phyloP scores from a whole-genome alignment of 73 alveolate genomes.

The Tetrahymena elliotti region DNA sequence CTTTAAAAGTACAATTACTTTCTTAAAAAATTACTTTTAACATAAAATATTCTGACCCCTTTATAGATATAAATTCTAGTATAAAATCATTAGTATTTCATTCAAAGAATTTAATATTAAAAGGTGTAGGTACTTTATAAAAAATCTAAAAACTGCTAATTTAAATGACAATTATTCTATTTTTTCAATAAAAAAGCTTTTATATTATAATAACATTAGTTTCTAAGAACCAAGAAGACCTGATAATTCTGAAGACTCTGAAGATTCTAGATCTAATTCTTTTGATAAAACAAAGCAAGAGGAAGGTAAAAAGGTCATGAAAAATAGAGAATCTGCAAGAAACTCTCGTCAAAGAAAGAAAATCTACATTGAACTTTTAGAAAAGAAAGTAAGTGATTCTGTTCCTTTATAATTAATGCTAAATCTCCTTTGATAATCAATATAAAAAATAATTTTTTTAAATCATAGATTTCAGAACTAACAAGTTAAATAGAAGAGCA shows the following conservation, averaged over 20 bases:
- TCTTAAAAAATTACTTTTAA: too few relatives aligned
- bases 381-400: constrained; percentile 49
- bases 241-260: background rate
- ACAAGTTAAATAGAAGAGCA: constrained; percentile 21
- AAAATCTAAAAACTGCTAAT: background rate
- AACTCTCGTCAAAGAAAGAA: constrained; percentile 49
- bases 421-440: too few relatives aligned
- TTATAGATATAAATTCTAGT: too few relatives aligned
- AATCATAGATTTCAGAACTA: background rate
- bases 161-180: background rate
- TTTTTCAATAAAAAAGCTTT: background rate
- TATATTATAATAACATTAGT: background rate
- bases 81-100: background rate
- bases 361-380: constrained; percentile 33
- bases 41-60: background rate
- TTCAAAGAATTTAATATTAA: too few relatives aligned
- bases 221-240: background rate
- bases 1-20: background rate
- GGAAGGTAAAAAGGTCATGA: constrained; percentile 37
- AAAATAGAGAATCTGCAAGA: constrained; percentile 50
- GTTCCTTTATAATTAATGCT: too few relatives aligned
- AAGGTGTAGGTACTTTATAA: too few relatives aligned
- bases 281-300: background rate
- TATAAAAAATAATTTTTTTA: constrained; percentile 7
- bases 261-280: background rate